Percentiles rank a stretch among this genome's conserved stretches.
Conservation (phyloP, 352 stramenopile species). For the Pythium pyrilobum region DNA sequence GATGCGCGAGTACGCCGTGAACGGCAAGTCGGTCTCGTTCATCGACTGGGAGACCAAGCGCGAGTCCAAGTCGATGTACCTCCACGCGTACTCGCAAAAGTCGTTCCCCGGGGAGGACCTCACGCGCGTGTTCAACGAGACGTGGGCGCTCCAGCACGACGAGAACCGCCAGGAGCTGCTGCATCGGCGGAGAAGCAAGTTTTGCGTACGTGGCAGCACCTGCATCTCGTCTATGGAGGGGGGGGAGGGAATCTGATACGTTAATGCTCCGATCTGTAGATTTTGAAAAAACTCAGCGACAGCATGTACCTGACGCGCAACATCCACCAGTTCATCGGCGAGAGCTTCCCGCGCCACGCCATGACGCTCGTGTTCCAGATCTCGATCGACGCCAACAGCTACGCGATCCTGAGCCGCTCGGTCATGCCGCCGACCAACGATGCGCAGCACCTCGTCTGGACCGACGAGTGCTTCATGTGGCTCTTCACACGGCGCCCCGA, state of each 20-base stretch:
- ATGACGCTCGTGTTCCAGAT: slow-evolving; percentile 81
- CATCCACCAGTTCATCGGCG: slow-evolving; percentile 85
- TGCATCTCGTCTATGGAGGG: not conserved
- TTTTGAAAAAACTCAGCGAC: slow-evolving; percentile 81
- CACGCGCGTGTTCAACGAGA: slow-evolving; percentile 72
- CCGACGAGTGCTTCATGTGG: slow-evolving; percentile 84
- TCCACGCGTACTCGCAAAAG: slow-evolving; percentile 76
- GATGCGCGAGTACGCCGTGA: slow-evolving; percentile 81
- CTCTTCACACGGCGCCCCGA: slow-evolving; percentile 55
- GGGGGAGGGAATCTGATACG: not conserved
- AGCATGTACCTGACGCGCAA: slow-evolving; percentile 84
- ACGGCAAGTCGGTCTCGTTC: slow-evolving; percentile 54
- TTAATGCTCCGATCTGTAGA: slow-evolving; percentile 24
- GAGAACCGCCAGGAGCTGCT: slow-evolving; percentile 67
- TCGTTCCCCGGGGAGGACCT: slow-evolving; percentile 66
- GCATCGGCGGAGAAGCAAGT: slow-evolving; percentile 72
- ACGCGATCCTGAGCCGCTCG: slow-evolving; percentile 79
- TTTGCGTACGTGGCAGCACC: slow-evolving; percentile 54
- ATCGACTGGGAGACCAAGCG: slow-evolving; percentile 77
- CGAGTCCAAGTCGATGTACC: slow-evolving; percentile 84
- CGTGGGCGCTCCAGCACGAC: slow-evolving; percentile 71
- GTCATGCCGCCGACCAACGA: slow-evolving; percentile 74
- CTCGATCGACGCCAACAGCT: slow-evolving; percentile 79
- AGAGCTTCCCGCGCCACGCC: slow-evolving; percentile 79
- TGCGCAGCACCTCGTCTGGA: slow-evolving; percentile 84